A percentile compares a stretch with the other conserved stretches of the same genome.
phyloP scores from a whole-genome alignment of 768 basidiomycete genomes.

The Suillus cothurnatus region DNA sequence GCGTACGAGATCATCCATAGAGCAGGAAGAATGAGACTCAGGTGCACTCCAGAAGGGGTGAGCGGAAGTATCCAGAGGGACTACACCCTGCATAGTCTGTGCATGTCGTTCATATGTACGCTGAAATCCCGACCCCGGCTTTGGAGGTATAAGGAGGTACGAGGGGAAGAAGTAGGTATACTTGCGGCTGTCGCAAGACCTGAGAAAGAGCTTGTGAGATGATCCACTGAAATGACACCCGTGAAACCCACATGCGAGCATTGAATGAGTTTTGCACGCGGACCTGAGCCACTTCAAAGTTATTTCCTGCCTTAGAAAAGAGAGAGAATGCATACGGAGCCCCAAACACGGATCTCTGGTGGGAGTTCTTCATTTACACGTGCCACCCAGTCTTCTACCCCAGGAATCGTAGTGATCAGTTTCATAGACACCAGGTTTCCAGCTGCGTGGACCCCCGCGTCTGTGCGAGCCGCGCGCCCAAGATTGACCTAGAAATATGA shows the following conservation, averaged over 20 bases:
- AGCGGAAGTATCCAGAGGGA: constrained; percentile 21
- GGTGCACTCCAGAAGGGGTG: constrained; percentile 67
- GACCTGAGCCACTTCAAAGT: constrained; percentile 39
- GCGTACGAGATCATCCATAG: constrained; percentile 61
- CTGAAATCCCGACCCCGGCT: constrained; percentile 67
- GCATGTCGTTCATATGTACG: constrained; percentile 42
- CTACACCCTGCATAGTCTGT: constrained; percentile 22
- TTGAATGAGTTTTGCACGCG: constrained; percentile 84
- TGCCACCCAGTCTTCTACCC: constrained; percentile 65
- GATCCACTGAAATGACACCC: background rate
- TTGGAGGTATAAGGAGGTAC: constrained; percentile 90
- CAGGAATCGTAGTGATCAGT: constrained; percentile 79
- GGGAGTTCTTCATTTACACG: constrained; percentile 89
- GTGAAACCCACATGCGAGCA: constrained; percentile 59
- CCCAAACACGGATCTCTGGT: constrained; percentile 91
- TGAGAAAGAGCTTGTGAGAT: constrained; percentile 30
- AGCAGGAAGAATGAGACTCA: constrained; percentile 38
- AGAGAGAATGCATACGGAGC: constrained; percentile 49
- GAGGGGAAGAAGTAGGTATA: constrained; percentile 98
- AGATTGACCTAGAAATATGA: constrained; percentile 65
- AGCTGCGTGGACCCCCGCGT: constrained; percentile 96
- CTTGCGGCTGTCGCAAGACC: constrained; percentile 91
- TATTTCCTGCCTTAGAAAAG: background rate
- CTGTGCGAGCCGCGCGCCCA: constrained; percentile 89
- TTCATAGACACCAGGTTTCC: constrained; percentile 93